phyloP scores from a whole-genome alignment of 192 early-diverging fungal genomes.

The Linnemannia hyalina region DNA sequence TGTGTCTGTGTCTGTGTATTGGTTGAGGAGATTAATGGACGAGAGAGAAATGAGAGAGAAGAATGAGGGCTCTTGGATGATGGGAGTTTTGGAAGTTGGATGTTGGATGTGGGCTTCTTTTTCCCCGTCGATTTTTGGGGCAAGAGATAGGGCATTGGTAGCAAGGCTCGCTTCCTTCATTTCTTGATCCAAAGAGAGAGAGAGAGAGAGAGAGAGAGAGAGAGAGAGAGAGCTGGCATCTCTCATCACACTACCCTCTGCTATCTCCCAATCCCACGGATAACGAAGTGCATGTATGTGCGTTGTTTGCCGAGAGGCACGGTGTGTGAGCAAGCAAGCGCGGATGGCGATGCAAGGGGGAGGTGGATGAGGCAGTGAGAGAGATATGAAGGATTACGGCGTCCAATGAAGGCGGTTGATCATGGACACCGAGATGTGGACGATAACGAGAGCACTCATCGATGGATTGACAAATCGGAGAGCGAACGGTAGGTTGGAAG shows the following conservation, averaged over 20 bases:
- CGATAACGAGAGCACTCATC: slow-evolving; percentile 4
- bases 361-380: background rate
- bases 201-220: background rate
- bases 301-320: background rate
- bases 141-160: background rate
- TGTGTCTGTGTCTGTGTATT: background rate
- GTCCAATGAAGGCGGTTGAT: background rate
- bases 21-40: background rate
- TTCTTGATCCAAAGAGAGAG: background rate
- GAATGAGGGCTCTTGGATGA: background rate
- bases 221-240: background rate
- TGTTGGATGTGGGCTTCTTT: background rate
- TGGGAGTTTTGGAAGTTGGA: background rate
- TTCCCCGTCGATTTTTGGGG: background rate
- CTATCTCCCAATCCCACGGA: slow-evolving; percentile 6
- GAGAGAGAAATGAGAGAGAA: background rate
- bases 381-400: background rate
- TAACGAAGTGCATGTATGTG: background rate
- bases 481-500: background rate
- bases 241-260: background rate
- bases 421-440: background rate
- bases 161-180: background rate
- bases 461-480: background rate
- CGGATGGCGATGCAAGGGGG: background rate
- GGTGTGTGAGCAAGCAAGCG: background rate